Conservation (phyloP, 352 stramenopile genomes). For the Pythium scleroteichum region DNA sequence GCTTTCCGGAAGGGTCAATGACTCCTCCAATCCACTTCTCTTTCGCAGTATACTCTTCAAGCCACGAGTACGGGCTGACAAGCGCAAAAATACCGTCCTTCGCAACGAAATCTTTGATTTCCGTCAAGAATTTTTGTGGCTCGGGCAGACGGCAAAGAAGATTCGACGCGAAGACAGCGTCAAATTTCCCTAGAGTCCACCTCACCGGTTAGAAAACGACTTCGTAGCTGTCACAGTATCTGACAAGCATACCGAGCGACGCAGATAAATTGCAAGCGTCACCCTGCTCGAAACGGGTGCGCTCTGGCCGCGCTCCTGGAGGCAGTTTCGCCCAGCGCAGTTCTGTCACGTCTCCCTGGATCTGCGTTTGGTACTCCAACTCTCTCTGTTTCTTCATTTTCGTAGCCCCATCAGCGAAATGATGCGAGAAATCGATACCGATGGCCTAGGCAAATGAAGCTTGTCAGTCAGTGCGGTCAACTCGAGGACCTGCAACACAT, state of each 20-base stretch:
- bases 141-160: slow-evolving; percentile 95
- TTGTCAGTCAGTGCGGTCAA: no score
- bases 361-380: slow-evolving; percentile 84
- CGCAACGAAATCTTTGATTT: slow-evolving; percentile 87
- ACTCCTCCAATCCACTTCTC: slow-evolving; percentile 85
- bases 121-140: slow-evolving; percentile 87
- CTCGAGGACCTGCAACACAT: no score
- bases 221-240: not conserved
- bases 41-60: slow-evolving; percentile 95
- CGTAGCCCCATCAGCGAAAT: slow-evolving; percentile 88
- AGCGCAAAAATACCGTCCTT: slow-evolving; percentile 92
- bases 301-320: slow-evolving; percentile 43
- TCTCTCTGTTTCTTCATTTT: slow-evolving; percentile 81
- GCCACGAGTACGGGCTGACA: slow-evolving; percentile 96
- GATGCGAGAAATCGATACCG: slow-evolving; percentile 93
- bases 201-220: not conserved
- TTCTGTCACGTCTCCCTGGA: slow-evolving; percentile 87
- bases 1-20: slow-evolving; percentile 39
- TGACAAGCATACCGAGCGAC: slow-evolving; percentile 47
- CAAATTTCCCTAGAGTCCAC: slow-evolving; percentile 75
- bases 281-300: slow-evolving; percentile 88
- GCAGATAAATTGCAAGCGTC: slow-evolving; percentile 91
- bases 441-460: slow-evolving; percentile 51
- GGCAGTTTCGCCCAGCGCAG: slow-evolving; percentile 65
- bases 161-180: slow-evolving; percentile 95